Evolutionary conservation across 2,329 filamentous ascomycete genomes (phyloP).

Genomic region (Rugonectria rugulosa): DNA sequence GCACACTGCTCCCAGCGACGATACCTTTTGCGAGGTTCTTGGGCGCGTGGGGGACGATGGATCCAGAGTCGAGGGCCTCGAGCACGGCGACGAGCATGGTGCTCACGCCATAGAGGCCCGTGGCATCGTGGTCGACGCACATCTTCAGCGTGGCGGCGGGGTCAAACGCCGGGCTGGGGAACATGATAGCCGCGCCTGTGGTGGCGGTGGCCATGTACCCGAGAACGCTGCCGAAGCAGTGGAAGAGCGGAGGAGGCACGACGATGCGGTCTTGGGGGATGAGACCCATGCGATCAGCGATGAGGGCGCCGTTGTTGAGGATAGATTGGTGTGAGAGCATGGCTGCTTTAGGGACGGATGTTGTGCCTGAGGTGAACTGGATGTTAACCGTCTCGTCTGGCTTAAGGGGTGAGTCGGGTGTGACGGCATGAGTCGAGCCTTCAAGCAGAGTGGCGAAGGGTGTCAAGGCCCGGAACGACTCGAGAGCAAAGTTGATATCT

Average conservation of each 20-base stretch:
- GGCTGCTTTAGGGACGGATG: constrained; percentile 87
- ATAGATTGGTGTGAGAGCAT: constrained; percentile 87
- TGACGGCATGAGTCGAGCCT: constrained; percentile 44
- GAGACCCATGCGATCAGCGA: constrained; percentile 86
- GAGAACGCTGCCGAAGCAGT: constrained; percentile 89
- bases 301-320: constrained; percentile 88
- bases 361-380: constrained; percentile 97
- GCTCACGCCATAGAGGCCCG: constrained; percentile 83
- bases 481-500: constrained; percentile 53
- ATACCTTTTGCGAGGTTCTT: constrained; percentile 81
- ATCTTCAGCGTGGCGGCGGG: constrained; percentile 72
- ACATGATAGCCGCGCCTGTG: constrained; percentile 78
- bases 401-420: constrained; percentile 56
- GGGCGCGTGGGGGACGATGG: constrained; percentile 32
- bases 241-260: constrained; percentile 85
- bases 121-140: constrained; percentile 61
- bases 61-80: constrained; percentile 69
- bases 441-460: constrained; percentile 53
- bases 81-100: constrained; percentile 95
- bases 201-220: constrained; percentile 98
- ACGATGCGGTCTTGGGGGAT: constrained; percentile 77
- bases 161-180: constrained; percentile 88
- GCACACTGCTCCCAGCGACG: constrained; percentile 86
- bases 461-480: constrained; percentile 51
- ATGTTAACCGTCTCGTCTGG: constrained; percentile 86